A percentile compares a stretch with the other conserved stretches of the same genome.
Evolutionary conservation across 768 basidiomycete species (phyloP).

Genomic region (Russula virescens): DNA sequence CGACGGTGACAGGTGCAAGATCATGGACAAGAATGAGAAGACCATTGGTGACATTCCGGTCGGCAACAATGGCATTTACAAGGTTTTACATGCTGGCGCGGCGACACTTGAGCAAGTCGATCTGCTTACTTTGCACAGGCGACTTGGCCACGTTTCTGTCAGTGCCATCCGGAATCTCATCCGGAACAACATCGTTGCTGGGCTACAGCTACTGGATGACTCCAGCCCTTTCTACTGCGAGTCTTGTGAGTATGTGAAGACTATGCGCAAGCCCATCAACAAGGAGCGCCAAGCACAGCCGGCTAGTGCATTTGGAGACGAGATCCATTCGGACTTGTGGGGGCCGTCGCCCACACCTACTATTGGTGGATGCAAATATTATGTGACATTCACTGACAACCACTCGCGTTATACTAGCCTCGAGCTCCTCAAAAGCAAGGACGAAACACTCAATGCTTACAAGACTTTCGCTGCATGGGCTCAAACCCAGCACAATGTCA

Average conservation of each 20-base stretch:
- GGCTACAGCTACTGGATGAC: neutral
- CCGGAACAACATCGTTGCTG: neutral
- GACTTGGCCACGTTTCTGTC: constrained; percentile 32
- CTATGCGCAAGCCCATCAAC: neutral
- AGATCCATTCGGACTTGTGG: constrained; percentile 3
- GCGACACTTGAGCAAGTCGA: neutral
- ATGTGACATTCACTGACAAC: neutral
- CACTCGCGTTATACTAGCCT: constrained; percentile 15
- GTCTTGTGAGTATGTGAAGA: constrained; percentile 36
- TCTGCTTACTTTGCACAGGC: neutral
- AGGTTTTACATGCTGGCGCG: neutral
- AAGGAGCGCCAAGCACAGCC: neutral
- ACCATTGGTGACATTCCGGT: neutral
- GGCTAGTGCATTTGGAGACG: neutral
- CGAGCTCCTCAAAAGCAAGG: neutral
- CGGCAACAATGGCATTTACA: neutral
- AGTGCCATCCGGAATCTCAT: constrained; percentile 24
- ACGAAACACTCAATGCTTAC: neutral
- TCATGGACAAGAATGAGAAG: neutral
- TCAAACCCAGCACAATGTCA: neutral
- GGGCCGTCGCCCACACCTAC: neutral
- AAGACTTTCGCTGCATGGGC: neutral
- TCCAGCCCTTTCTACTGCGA: constrained; percentile 31
- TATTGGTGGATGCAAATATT: neutral
- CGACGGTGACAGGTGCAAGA: neutral